Conservation (phyloP, 2,329 filamentous ascomycete species). For the Ustilaginoidea virens region DNA sequence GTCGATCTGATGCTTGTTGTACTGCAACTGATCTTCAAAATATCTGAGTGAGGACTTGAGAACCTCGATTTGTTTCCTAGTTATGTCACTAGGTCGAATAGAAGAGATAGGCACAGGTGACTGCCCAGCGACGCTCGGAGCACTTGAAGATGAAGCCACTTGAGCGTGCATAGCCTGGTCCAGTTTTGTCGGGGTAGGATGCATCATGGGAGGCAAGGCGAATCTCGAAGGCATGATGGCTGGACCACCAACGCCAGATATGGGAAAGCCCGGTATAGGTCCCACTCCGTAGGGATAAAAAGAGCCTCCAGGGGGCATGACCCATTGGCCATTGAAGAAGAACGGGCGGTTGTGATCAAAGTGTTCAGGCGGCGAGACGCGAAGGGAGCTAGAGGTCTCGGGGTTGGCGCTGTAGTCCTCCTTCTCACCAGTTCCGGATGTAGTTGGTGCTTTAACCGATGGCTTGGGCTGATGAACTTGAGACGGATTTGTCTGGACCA, state of each 20-base stretch:
- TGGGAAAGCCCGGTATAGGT: slow-evolving; percentile 12
- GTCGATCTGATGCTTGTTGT: slow-evolving; percentile 48
- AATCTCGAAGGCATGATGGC: slow-evolving; percentile 2
- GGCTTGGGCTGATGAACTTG: slow-evolving; percentile 8
- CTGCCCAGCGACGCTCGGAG: slow-evolving; percentile 5
- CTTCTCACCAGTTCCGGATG: slow-evolving; percentile 10
- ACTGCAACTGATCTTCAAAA: slow-evolving; percentile 41
- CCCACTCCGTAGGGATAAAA: slow-evolving; percentile 15
- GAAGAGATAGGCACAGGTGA: slow-evolving; percentile 35
- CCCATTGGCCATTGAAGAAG: slow-evolving; percentile 27
- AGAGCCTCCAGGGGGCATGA: slow-evolving; percentile 17
- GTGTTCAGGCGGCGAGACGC: slow-evolving; percentile 25
- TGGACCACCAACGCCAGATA: slow-evolving; percentile 11
- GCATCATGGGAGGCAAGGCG: slow-evolving; percentile 7
- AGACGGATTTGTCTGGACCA: slow-evolving; percentile 11
- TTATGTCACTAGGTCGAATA: slow-evolving; percentile 45
- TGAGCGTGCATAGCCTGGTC: slow-evolving; percentile 8
- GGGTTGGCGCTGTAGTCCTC: slow-evolving; percentile 16
- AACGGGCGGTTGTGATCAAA: slow-evolving; percentile 31
- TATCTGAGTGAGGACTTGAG: slow-evolving; percentile 38
- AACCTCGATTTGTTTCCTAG: slow-evolving; percentile 37
- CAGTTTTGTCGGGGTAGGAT: slow-evolving; percentile 11
- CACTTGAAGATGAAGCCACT: slow-evolving; percentile 7
- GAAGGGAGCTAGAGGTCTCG: slow-evolving; percentile 17
- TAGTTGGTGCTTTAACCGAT: slow-evolving; percentile 9